Evolutionary conservation across 192 early-diverging fungal species (phyloP).

Genomic region (Podochytrium sp.): DNA sequence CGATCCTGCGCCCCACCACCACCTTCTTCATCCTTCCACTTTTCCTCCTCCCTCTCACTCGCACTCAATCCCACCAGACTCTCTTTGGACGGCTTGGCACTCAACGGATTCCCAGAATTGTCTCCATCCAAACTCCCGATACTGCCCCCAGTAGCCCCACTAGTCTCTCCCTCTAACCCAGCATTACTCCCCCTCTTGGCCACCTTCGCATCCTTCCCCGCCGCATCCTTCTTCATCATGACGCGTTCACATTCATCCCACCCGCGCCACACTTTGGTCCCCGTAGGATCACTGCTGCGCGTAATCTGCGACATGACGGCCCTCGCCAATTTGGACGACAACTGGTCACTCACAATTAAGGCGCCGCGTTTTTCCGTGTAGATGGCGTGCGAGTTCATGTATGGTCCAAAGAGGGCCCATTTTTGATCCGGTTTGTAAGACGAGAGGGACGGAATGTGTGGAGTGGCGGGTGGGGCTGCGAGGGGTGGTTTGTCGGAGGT

Average conservation of each 20-base stretch:
- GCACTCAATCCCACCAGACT: constrained; percentile 44
- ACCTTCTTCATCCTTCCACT: constrained; percentile 58
- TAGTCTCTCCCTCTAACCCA: background rate
- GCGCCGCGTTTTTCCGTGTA: constrained; percentile 69
- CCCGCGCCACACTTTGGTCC: constrained; percentile 71
- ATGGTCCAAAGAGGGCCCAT: constrained; percentile 79
- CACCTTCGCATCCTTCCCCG: background rate
- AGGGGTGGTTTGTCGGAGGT: background rate
- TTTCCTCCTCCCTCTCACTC: constrained; percentile 62
- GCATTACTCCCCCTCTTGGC: constrained; percentile 36
- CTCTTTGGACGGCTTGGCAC: constrained; percentile 53
- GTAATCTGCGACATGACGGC: constrained; percentile 61
- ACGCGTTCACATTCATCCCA: constrained; percentile 73
- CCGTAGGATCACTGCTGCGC: constrained; percentile 37
- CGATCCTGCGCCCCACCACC: constrained; percentile 52
- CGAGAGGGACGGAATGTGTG: too few species aligned
- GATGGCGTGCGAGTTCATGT: constrained; percentile 74
- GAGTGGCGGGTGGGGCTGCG: background rate
- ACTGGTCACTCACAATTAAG: constrained; percentile 65
- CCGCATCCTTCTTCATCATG: constrained; percentile 31
- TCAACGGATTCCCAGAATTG: background rate
- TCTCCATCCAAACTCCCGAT: background rate
- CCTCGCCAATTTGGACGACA: constrained; percentile 64
- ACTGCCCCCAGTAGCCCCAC: background rate
- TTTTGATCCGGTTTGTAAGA: constrained; percentile 38